Evolutionary conservation across 768 basidiomycete species (phyloP).

Genomic region (Postia placenta): DNA sequence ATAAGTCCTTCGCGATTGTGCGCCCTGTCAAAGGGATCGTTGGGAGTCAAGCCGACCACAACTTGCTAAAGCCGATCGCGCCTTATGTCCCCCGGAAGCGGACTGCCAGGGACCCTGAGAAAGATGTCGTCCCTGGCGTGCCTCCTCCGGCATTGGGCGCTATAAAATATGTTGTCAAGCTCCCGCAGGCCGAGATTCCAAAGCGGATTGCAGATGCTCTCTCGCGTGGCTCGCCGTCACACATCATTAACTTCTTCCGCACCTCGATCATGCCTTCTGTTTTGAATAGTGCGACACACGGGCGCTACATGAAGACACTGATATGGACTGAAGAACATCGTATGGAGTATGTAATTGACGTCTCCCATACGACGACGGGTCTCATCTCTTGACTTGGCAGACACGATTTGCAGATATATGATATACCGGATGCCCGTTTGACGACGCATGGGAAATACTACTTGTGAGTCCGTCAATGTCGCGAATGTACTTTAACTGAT

Average conservation of each 20-base stretch:
- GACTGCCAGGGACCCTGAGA: conserved; percentile 9
- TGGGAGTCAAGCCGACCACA: conserved; percentile 44
- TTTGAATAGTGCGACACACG: conserved; percentile 36
- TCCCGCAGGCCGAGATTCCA: conserved; percentile 13
- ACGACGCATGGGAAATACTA: conserved; percentile 5
- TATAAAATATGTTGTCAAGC: conserved; percentile 13
- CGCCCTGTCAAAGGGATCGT: conserved; percentile 40
- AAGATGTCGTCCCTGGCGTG: conserved; percentile 24
- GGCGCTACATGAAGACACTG: conserved; percentile 41
- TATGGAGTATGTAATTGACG: conserved; percentile 18
- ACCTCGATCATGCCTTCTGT: conserved; percentile 31
- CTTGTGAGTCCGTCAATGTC: conserved; percentile 1
- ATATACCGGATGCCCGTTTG: conserved; percentile 11
- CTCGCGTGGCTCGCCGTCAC: background rate
- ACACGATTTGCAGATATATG: conserved; percentile 27
- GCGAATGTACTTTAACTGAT: background rate
- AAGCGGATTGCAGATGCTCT: conserved; percentile 7
- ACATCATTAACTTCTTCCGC: background rate
- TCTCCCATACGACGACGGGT: background rate
- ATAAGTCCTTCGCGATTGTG: conserved; percentile 39
- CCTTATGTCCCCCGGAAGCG: conserved; percentile 33
- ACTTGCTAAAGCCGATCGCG: conserved; percentile 36
- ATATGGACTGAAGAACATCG: conserved; percentile 47
- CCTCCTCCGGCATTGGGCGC: conserved; percentile 12
- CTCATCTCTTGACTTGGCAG: no score